Evolutionary conservation across 148 eudicot species (phyloP).

Genomic region (Mesembryanthemum crystallinum): DNA sequence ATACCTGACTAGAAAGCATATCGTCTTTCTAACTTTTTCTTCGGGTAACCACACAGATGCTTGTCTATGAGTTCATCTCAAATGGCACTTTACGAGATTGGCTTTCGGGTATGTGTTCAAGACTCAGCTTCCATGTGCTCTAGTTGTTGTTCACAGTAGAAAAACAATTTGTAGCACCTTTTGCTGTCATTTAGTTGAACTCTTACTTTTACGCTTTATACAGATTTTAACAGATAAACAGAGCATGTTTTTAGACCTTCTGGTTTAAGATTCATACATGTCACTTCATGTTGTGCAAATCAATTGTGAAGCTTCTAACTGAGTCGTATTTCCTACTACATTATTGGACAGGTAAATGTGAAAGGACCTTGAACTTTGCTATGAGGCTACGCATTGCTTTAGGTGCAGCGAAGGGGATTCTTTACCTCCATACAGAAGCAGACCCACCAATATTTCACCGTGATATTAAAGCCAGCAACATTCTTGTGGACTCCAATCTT

Average conservation of each 20-base stretch:
- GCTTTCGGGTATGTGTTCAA: slow-evolving; percentile 59
- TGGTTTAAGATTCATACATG: slow-evolving; percentile 4
- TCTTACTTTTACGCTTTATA: neutral
- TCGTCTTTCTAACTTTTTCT: slow-evolving; percentile 15
- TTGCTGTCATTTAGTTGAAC: neutral
- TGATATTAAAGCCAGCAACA: slow-evolving; percentile 87
- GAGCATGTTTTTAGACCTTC: neutral
- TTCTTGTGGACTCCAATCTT: slow-evolving; percentile 60
- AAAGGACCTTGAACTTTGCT: slow-evolving; percentile 51
- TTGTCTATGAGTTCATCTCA: slow-evolving; percentile 87
- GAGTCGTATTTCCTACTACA: neutral
- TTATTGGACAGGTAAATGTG: slow-evolving; percentile 43
- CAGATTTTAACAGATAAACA: neutral
- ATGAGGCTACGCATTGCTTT: slow-evolving; percentile 68
- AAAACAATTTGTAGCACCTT: neutral
- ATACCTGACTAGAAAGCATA: neutral
- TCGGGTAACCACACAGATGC: slow-evolving; percentile 48
- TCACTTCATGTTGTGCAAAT: neutral
- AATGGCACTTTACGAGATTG: slow-evolving; percentile 77
- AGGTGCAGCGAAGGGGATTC: slow-evolving; percentile 79
- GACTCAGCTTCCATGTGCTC: slow-evolving; percentile 4
- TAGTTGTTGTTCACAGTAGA: neutral
- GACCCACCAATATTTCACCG: slow-evolving; percentile 91
- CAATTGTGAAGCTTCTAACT: neutral
- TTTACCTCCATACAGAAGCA: slow-evolving; percentile 89